Conservation (phyloP, 768 basidiomycete genomes). For the Mycena rebaudengoi region DNA sequence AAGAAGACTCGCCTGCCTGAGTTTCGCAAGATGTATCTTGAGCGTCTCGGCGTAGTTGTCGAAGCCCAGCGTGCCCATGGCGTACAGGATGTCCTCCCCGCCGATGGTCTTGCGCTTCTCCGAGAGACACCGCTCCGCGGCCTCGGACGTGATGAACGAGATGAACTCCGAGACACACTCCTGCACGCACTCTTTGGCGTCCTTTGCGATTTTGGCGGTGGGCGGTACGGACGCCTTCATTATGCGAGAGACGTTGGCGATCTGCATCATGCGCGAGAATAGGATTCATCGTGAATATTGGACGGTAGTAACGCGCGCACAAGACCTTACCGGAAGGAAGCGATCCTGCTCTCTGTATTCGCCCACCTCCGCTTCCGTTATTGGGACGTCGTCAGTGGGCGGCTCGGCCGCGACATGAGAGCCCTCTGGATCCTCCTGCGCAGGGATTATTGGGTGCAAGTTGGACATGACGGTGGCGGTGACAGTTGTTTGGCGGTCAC, state of each 20-base stretch:
- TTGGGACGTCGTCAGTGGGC: slow-evolving; percentile 10
- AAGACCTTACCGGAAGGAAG: slow-evolving; percentile 79
- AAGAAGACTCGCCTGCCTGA: slow-evolving; percentile 69
- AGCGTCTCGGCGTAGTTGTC: slow-evolving; percentile 94
- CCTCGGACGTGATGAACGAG: slow-evolving; percentile 97
- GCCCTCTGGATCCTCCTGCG: slow-evolving; percentile 1
- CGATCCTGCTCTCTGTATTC: slow-evolving; percentile 97
- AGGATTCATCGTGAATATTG: background rate
- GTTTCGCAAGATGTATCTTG: slow-evolving; percentile 92
- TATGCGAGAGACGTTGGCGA: slow-evolving; percentile 96
- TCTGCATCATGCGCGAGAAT: slow-evolving; percentile 55
- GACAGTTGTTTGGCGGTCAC: too few species aligned
- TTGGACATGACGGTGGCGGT: too few species aligned
- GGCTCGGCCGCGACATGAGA: background rate
- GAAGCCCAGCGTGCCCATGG: slow-evolving; percentile 93
- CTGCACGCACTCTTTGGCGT: slow-evolving; percentile 98
- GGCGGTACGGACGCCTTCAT: slow-evolving; percentile 94
- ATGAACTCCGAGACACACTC: slow-evolving; percentile 99
- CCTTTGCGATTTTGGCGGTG: slow-evolving; percentile 96
- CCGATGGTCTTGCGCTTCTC: slow-evolving; percentile 99
- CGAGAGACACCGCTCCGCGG: slow-evolving; percentile 91
- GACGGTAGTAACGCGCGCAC: slow-evolving; percentile 1
- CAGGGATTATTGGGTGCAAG: slow-evolving; percentile 16
- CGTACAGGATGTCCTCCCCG: slow-evolving; percentile 96
- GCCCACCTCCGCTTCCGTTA: slow-evolving; percentile 90